These are phyloP conservation scores for Phlyctochytrium bullatum DNA, from an alignment of 192 early-diverging fungal genomes.

Conservation along the genomic window DNA sequence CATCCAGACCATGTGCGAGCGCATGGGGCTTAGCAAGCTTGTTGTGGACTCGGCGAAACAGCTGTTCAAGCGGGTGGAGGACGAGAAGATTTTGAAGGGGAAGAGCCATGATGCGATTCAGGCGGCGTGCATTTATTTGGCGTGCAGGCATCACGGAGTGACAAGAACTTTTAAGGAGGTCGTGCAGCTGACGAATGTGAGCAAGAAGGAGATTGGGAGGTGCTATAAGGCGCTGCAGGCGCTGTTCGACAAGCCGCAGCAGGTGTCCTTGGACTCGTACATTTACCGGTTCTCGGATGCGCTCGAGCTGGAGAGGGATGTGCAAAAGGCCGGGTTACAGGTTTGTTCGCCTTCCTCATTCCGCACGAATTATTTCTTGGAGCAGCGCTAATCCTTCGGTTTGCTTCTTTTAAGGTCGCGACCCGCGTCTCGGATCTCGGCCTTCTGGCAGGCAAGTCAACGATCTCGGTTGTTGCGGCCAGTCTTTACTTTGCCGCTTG, in stretches of 20 bases:
- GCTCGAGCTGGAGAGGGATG: constrained; percentile 62
- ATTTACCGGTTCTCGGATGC: constrained; percentile 76
- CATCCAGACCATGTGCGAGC: constrained; percentile 75
- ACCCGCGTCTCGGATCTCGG: constrained; percentile 74
- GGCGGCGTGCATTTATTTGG: constrained; percentile 91
- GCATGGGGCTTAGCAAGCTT: constrained; percentile 71
- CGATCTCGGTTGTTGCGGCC: constrained; percentile 88
- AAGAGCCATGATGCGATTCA: constrained; percentile 80
- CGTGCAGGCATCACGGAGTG: constrained; percentile 78
- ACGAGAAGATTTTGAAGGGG: constrained; percentile 75
- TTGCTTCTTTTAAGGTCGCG: constrained; percentile 31
- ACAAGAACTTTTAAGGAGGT: constrained; percentile 95
- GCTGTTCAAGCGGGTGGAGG: constrained; percentile 81
- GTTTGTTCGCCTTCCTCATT: constrained; percentile 37
- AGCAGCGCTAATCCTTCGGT: neutral
- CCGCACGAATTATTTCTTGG: constrained; percentile 2
- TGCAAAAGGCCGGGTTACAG: constrained; percentile 69
- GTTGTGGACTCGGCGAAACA: constrained; percentile 82
- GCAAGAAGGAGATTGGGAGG: constrained; percentile 91
- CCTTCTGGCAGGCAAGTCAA: constrained; percentile 84
- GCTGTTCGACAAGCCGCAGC: constrained; percentile 16
- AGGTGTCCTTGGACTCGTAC: constrained; percentile 47
- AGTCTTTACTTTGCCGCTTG: constrained; percentile 85
- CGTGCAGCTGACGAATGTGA: constrained; percentile 81
- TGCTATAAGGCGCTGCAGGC: constrained; percentile 64